Base-by-base conservation (phyloP, 2,329 filamentous ascomycete genomes). In the Xylariaceae sp. region DNA sequence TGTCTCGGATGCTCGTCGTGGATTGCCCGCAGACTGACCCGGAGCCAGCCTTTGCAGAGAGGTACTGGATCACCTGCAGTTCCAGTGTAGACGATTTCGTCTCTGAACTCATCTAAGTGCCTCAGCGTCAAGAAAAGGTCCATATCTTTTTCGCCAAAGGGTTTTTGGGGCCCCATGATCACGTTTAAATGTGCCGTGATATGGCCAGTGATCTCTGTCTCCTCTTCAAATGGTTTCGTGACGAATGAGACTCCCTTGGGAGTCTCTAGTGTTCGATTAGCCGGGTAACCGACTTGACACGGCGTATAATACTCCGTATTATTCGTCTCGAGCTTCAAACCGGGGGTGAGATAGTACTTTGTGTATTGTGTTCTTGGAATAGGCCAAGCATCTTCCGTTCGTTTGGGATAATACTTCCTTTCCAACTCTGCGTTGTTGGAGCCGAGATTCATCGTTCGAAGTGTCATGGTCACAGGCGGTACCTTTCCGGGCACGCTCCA, bases 161-260 rank as follows among this genome's bases (percentile, higher is more conserved):
- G 75, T 70, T 70, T 82, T 70, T 76, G 83, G 64, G 86, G 73
- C 0, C 81, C 85, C 2, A 87, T 73, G 0, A 86, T 88, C 0
- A 88, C 81, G 61, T 85, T 83, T 3, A 90, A 75, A 63, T 84
- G 86, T 0, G 85, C 85, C 0, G 83, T 76, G 34, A 88, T 75
- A 67, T 89, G 85, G 0, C 88, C 88, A 0, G 88, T 90, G 56
- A 90, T 82, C 67, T 90, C 88, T 0, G 82, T 87, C 66, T 89
- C 85, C 5, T 75, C 61, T n/a, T 80, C 76, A 59, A 89, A 88
- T 0, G 83, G 74, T 0, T 75, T 58, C 0, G 82, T 87, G 0
- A 74, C 76, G 69, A 89, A 89, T 48, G 82, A 80, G 0, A 89
- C 64, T 0, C 79, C 59, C 54, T 86, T 75, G 0, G 79, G 79